phyloP scores from a whole-genome alignment of 192 early-diverging fungal genomes.

The Umbelopsis ramanniana region DNA sequence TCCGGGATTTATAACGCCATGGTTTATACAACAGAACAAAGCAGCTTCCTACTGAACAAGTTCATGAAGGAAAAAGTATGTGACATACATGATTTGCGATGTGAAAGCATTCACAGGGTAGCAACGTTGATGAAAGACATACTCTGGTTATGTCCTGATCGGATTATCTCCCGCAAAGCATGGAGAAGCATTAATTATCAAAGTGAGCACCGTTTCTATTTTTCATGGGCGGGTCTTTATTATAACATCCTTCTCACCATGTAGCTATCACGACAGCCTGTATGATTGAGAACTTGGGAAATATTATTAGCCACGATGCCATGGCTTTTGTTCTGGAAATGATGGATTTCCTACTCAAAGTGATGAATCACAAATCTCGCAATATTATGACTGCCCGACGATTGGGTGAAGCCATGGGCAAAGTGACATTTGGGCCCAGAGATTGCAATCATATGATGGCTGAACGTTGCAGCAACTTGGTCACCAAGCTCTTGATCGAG shows the following conservation, averaged over 20 bases:
- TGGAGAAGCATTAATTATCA: constrained; percentile 42
- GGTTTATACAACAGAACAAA: constrained; percentile 22
- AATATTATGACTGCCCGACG: constrained; percentile 35
- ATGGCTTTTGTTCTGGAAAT: constrained; percentile 32
- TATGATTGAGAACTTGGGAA: constrained; percentile 29
- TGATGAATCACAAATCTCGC: constrained; percentile 34
- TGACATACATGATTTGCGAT: constrained; percentile 22
- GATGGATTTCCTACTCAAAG: constrained; percentile 37
- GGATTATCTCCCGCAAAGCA: constrained; percentile 36
- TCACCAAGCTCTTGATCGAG: constrained; percentile 38
- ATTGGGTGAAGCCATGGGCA: constrained; percentile 38
- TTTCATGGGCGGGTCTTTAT: neutral
- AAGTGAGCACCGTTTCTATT: constrained; percentile 22
- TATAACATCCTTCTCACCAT: neutral
- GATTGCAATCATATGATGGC: constrained; percentile 33
- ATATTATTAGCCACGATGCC: constrained; percentile 16
- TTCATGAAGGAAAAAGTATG: constrained; percentile 32
- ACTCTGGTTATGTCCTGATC: constrained; percentile 33
- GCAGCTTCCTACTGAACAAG: constrained; percentile 36
- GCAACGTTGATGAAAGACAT: constrained; percentile 40
- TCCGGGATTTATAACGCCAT: neutral
- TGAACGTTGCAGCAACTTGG: constrained; percentile 34
- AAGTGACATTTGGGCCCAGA: constrained; percentile 32
- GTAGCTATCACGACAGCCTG: constrained; percentile 26
- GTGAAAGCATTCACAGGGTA: constrained; percentile 31